Evolutionary conservation across 1,284 basidiomycete genomes (phyloP).

Genomic region (Kalmanozyma brasiliensis): DNA sequence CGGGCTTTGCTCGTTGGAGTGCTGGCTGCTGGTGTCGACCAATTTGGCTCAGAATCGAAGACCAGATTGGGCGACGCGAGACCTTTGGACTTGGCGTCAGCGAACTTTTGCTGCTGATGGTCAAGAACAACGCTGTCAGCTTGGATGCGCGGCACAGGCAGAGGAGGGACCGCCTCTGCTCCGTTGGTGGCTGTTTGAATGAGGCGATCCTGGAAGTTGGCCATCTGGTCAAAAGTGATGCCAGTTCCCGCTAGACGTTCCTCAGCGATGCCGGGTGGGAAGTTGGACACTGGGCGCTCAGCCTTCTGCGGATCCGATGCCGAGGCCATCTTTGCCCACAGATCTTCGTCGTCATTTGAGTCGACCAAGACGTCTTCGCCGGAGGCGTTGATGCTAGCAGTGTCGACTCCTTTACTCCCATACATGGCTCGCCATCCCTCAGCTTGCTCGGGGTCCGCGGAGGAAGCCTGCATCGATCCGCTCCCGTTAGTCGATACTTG

Average conservation of each 20-base stretch:
- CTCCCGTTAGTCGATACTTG: constrained; percentile 4
- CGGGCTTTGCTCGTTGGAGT: background rate
- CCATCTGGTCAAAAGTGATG: constrained; percentile 55
- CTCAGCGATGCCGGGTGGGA: constrained; percentile 34
- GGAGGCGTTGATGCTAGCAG: constrained; percentile 27
- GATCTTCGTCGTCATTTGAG: constrained; percentile 47
- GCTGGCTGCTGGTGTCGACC: constrained; percentile 7
- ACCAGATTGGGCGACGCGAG: constrained; percentile 40
- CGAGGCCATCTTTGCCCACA: constrained; percentile 56
- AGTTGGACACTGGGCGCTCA: constrained; percentile 27
- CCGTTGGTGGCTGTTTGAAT: constrained; percentile 45
- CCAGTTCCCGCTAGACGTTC: constrained; percentile 43
- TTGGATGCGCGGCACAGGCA: constrained; percentile 16
- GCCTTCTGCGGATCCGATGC: constrained; percentile 4
- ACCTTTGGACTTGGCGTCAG: constrained; percentile 39
- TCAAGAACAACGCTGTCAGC: constrained; percentile 1
- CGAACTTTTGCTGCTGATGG: constrained; percentile 19
- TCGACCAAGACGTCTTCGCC: constrained; percentile 24
- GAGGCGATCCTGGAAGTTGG: constrained; percentile 49
- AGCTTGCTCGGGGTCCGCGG: constrained; percentile 36
- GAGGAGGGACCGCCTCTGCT: constrained; percentile 14
- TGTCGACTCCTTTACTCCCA: constrained; percentile 30
- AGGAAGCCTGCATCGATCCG: constrained; percentile 30
- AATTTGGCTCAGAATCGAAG: constrained; percentile 13
- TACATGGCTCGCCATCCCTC: constrained; percentile 48